Evolutionary conservation across 2,329 filamentous ascomycete genomes (phyloP).

Genomic region (Neofusicoccum sp.): DNA sequence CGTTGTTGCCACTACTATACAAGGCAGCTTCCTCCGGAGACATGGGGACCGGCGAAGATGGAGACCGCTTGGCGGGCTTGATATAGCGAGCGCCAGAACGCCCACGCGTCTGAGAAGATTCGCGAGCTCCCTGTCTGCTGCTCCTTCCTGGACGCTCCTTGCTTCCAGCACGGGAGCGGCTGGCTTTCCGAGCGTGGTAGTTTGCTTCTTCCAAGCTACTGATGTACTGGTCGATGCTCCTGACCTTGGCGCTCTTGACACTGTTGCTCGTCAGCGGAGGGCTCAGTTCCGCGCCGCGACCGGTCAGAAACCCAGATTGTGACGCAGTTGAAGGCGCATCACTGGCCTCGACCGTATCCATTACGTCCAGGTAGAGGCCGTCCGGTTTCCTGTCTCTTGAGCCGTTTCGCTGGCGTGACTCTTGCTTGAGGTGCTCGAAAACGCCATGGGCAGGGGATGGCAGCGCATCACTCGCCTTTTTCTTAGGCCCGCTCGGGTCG

Average conservation of each 20-base stretch:
- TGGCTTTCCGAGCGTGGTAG: constrained; percentile 48
- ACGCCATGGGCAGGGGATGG: constrained; percentile 68
- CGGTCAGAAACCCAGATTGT: constrained; percentile 1
- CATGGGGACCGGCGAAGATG: constrained; percentile 91
- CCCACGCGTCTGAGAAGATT: constrained; percentile 65
- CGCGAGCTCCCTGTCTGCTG: constrained; percentile 13
- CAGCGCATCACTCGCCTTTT: constrained; percentile 51
- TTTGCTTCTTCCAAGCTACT: constrained; percentile 79
- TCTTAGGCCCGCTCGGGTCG: constrained; percentile 27
- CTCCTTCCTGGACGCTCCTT: constrained; percentile 23
- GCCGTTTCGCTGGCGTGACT: constrained; percentile 62
- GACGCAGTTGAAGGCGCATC: constrained; percentile 31
- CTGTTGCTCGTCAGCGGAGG: constrained; percentile 46
- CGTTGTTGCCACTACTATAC: constrained; percentile 41
- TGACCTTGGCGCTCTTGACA: constrained; percentile 57
- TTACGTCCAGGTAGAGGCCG: constrained; percentile 55
- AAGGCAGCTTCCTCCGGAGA: constrained; percentile 72
- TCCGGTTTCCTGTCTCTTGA: constrained; percentile 77
- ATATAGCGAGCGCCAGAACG: constrained; percentile 65
- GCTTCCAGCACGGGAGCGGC: constrained; percentile 45
- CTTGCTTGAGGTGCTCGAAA: constrained; percentile 61
- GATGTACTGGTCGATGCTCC: constrained; percentile 79
- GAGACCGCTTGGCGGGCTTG: constrained; percentile 77
- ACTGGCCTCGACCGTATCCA: constrained; percentile 42
- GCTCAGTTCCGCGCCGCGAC: constrained; percentile 53